These are phyloP conservation scores for Patellaria atrata DNA, from an alignment of 495 filamentous ascomycete species.

Conservation along the genomic window DNA sequence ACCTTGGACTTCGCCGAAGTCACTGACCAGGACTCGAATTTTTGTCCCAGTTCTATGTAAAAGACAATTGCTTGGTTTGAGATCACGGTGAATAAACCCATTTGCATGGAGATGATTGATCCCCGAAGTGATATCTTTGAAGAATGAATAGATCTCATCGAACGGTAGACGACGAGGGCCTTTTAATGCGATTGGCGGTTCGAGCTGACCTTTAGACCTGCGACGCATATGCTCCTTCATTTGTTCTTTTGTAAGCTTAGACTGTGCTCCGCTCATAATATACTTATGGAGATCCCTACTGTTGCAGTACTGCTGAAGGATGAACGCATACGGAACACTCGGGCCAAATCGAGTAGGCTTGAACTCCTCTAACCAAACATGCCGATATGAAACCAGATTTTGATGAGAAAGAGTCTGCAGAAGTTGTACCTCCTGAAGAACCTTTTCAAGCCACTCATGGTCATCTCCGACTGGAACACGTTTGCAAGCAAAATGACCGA, in stretches of 20 bases:
- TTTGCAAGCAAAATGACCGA: slow-evolving; percentile 93
- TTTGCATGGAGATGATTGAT: slow-evolving; percentile 82
- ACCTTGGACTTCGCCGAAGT: slow-evolving; percentile 89
- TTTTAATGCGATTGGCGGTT: slow-evolving; percentile 33
- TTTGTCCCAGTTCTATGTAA: slow-evolving; percentile 58
- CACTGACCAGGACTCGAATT: slow-evolving; percentile 73
- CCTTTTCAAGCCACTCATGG: slow-evolving; percentile 89
- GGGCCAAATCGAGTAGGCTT: slow-evolving; percentile 72
- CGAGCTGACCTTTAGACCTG: slow-evolving; percentile 50
- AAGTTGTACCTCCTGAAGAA: slow-evolving; percentile 82
- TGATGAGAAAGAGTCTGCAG: slow-evolving; percentile 82
- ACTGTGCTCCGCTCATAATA: slow-evolving; percentile 51
- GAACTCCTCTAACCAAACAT: slow-evolving; percentile 90
- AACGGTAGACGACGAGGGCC: slow-evolving; percentile 57
- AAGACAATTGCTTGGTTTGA: slow-evolving; percentile 95
- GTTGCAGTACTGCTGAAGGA: slow-evolving; percentile 96
- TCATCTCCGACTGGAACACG: slow-evolving; percentile 88
- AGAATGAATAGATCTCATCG: slow-evolving; percentile 92
- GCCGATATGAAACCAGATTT: slow-evolving; percentile 92
- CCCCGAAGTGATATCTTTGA: slow-evolving; percentile 87
- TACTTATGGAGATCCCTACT: slow-evolving; percentile 82
- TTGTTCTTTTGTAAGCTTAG: slow-evolving; percentile 51
- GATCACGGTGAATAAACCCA: slow-evolving; percentile 88
- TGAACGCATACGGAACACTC: slow-evolving; percentile 87
- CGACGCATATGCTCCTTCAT: slow-evolving; percentile 76